Evolutionary conservation across 495 filamentous ascomycete species (phyloP).

Genomic region (Xylaria intraflava): DNA sequence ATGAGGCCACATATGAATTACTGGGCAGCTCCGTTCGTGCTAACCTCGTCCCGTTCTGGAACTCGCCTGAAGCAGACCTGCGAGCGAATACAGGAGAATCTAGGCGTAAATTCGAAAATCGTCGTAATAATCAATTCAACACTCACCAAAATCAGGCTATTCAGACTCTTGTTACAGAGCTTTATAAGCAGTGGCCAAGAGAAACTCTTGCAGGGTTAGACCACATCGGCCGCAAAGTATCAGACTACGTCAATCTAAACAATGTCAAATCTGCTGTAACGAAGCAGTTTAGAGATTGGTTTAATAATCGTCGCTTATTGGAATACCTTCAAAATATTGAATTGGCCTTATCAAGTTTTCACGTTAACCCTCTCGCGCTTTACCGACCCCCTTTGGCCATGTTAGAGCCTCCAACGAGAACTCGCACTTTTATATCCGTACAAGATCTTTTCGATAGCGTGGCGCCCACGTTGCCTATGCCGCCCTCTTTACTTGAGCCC

Average conservation of each 20-base stretch:
- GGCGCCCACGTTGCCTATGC: neutral
- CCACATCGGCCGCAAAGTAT: neutral
- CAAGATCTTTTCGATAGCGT: neutral
- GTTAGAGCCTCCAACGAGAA: neutral
- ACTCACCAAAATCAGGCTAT: neutral
- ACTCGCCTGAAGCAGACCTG: neutral
- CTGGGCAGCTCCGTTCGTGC: neutral
- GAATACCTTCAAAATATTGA: neutral
- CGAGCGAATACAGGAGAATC: neutral
- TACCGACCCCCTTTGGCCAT: neutral
- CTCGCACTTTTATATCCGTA: conserved; percentile 3
- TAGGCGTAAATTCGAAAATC: neutral
- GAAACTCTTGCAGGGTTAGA: neutral
- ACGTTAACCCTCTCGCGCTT: neutral
- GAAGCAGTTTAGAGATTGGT: neutral
- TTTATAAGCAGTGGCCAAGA: neutral
- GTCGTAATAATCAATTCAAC: neutral
- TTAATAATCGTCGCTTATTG: neutral
- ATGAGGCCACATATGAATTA: neutral
- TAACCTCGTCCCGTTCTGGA: neutral
- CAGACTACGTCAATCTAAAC: neutral
- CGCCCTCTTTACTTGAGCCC: neutral
- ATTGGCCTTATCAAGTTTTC: neutral
- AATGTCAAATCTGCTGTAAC: neutral
- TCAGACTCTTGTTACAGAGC: neutral